Evolutionary conservation across 345 rosid genomes (phyloP), one percentile per base, ranked within the genome.

Genomic region (Rhizophora mangle): DNA sequence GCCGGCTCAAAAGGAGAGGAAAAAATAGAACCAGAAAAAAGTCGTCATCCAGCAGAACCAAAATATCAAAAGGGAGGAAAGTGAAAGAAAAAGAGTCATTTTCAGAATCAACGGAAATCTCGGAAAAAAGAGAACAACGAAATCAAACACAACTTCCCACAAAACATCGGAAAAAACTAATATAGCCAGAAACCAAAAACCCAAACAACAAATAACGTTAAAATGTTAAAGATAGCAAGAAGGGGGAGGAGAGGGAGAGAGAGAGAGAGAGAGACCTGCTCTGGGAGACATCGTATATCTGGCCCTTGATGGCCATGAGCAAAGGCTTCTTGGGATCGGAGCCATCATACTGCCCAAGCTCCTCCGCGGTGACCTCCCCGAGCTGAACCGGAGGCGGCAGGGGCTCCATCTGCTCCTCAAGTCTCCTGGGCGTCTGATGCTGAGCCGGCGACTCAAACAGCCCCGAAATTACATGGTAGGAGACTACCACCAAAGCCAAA

Each of bases 261-360:
- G 4, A 68, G 67, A 62, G 39, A 26, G 5, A 7, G 39, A 51
- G 31, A 26, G 22, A 95, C 98, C 98, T 92, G 98, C 98, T 90
- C 72, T 86, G 96, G 0, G 99, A 89, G 15, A 96, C 97, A 72
- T 96, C 99, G 68, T 92, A 96, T 94, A 96, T 96, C 99, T 96
- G 99, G 52, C 91, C 90, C 85, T 92, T 92, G 78, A 96, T 92
- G 58, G 98, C 98, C 99, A 96, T 92, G 49, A 96, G 95, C 76
- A 96, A 86, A 34, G 99, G 95, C 74, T 92, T 96, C 67, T 80
- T 73, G 32, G 94, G 77, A 84, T 96, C 97, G 9, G 83, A 18
- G 56, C 99, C 99, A 68, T 92, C 96, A 54, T 89, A 96, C 74
- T 78, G 89, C 58, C 83, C 88, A 65, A 96, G 92, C 55, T 96